Evolutionary conservation across 768 basidiomycete genomes (phyloP).

Genomic region (Pleurotus salmoneostramineus): DNA sequence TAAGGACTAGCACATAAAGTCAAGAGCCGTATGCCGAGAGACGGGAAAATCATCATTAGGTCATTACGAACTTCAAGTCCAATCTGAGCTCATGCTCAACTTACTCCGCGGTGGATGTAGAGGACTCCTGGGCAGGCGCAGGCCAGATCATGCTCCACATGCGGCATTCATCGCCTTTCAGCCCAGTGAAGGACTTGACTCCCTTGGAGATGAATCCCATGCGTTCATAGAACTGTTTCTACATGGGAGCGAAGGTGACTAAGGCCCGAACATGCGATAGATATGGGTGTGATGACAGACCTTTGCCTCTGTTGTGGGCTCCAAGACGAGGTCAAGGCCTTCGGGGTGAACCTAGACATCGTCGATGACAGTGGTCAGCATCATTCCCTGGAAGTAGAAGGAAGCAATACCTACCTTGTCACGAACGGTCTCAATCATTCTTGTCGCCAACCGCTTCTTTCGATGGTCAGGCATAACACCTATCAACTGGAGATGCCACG

Average conservation of each 20-base stretch:
- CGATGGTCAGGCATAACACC: conserved; percentile 13
- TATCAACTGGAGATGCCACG: conserved; percentile 16
- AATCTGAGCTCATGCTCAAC: too few species aligned
- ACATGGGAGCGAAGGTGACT: neutral
- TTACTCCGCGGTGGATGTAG: too few species aligned
- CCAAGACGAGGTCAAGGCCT: neutral
- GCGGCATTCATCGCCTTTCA: neutral
- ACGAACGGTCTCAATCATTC: conserved; percentile 7
- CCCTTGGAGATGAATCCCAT: neutral
- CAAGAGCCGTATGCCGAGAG: too few species aligned
- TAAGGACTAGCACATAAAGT: too few species aligned
- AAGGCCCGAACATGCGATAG: neutral
- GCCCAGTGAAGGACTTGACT: neutral
- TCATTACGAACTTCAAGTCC: too few species aligned
- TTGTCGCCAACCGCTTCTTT: conserved; percentile 11
- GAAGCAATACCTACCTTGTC: neutral
- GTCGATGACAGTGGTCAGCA: neutral
- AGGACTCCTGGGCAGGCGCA: neutral
- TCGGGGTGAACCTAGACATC: neutral
- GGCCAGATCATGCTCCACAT: conserved; percentile 2
- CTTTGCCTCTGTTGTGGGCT: neutral
- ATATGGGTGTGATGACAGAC: neutral
- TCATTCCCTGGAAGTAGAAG: neutral
- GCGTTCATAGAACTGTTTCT: neutral
- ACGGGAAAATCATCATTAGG: too few species aligned